Percentiles rank a stretch among this genome's conserved stretches.
Conservation (phyloP, 2,329 filamentous ascomycete species). For the Cladosporium sp. region DNA sequence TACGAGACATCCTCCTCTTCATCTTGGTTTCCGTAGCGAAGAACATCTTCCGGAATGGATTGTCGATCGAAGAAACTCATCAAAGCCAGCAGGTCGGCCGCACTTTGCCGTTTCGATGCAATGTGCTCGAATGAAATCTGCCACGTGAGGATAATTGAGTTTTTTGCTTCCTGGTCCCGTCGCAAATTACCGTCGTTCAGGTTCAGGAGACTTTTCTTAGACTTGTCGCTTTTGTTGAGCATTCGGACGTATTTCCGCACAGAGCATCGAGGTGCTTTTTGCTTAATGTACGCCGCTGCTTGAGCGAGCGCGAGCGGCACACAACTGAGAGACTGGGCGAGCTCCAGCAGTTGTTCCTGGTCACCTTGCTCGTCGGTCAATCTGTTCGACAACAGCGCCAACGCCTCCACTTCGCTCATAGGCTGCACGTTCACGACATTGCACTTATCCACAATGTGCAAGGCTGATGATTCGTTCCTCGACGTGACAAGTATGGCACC, state of each 20-base stretch:
- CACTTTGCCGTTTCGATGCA: constrained; percentile 15
- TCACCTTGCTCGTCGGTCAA: constrained; percentile 1
- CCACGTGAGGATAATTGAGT: constrained; percentile 12
- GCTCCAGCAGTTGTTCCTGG: constrained; percentile 9
- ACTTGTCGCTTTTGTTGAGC: constrained; percentile 31
- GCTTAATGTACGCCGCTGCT: constrained; percentile 30
- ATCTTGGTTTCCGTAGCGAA: neutral
- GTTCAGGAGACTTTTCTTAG: constrained; percentile 19
- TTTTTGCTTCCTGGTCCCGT: constrained; percentile 5
- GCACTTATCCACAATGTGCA: constrained; percentile 14
- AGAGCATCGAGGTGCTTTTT: constrained; percentile 24
- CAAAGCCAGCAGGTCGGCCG: constrained; percentile 39
- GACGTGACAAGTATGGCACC: constrained; percentile 20
- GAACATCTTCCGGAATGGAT: neutral
- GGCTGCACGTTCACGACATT: constrained; percentile 17
- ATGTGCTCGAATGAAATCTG: constrained; percentile 17
- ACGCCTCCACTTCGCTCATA: constrained; percentile 19
- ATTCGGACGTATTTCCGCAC: constrained; percentile 35
- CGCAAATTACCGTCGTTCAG: neutral
- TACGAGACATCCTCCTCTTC: neutral
- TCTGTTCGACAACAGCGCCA: constrained; percentile 22
- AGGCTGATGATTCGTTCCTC: constrained; percentile 16
- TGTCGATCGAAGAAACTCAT: constrained; percentile 42
- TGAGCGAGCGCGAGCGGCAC: constrained; percentile 33
- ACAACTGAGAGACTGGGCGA: constrained; percentile 24